Base-by-base conservation (phyloP, 2,329 filamentous ascomycete species). In the Botrytis pseudocinerea region DNA sequence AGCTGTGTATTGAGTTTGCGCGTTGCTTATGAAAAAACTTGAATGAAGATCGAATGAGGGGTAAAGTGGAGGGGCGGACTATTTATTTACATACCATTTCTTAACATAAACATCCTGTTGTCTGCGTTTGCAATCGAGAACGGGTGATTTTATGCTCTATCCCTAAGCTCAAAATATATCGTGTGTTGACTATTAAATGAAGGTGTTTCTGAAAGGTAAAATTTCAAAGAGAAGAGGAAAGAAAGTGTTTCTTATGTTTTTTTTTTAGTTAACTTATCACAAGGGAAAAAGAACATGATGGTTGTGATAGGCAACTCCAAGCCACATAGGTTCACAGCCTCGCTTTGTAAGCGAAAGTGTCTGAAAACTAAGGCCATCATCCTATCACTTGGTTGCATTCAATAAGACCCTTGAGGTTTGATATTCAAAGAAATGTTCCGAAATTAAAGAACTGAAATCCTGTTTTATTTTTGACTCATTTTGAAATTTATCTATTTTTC, bases 61-160 rank as follows among this genome's bases (percentile, higher is more conserved):
- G 71, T 54, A 57, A 69, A 51, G 51, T 28, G 51, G 40, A 18
- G 38, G 57, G 68, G 64, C 51, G 63, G 44, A 28, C 48, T 62
- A 42, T 73, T 75, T 73, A 75, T 54, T 69, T 42, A 78, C 75
- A 80, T 80, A 84, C 83, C 83, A 80, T 84, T 84, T 74, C 82
- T 81, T 75, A 84, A 81, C 73, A 85, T 81, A 78, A 85, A 85
- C 84, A 85, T 85, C 59, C 71, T 74, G 61, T 51, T 28, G 20
- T 63, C 62, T 62, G 38, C 54, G 54, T 60, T 66, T 66, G 61
- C 61, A 63, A 71, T 68, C 70, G 48, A 22, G 28, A 71, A 51
- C 20, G 40, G 59, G 48, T n/a, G 5, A 16, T 25, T 54, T 54
- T 14, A 54, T 14, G 25, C 48, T 54, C 32, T 44, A 14, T 60